phyloP scores from a whole-genome alignment of 2,329 filamentous ascomycete species.

The Periconia sp. region DNA sequence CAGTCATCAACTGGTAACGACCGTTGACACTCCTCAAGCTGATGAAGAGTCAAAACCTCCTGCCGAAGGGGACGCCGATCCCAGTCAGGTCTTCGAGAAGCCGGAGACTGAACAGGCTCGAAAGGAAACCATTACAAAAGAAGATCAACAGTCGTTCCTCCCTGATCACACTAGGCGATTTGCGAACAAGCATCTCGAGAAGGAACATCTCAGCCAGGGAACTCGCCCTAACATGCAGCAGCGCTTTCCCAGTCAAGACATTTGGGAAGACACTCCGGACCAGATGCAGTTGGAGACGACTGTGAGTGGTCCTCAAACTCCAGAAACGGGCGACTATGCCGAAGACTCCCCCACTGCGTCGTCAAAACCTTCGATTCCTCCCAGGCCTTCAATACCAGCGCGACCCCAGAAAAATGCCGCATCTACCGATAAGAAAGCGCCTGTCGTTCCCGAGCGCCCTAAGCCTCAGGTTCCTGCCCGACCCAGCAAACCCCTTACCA shows the following conservation, averaged over 20 bases:
- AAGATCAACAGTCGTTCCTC: slow-evolving; percentile 47
- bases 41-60: slow-evolving; percentile 49
- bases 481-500: slow-evolving; percentile 55
- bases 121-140: slow-evolving; percentile 46
- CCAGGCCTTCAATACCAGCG: slow-evolving; percentile 34
- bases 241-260: slow-evolving; percentile 86
- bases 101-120: slow-evolving; percentile 55
- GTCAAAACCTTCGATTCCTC: slow-evolving; percentile 26
- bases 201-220: slow-evolving; percentile 50
- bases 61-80: slow-evolving; percentile 38
- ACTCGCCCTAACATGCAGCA: slow-evolving; percentile 59
- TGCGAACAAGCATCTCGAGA: slow-evolving; percentile 61
- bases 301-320: slow-evolving; percentile 58
- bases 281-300: slow-evolving; percentile 79
- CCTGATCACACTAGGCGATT: slow-evolving; percentile 55
- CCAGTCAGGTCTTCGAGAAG: slow-evolving; percentile 45
- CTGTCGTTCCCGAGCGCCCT: slow-evolving; percentile 58
- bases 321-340: slow-evolving; percentile 47
- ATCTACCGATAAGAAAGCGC: slow-evolving; percentile 56
- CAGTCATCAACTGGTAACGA: slow-evolving; percentile 74
- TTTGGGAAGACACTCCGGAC: slow-evolving; percentile 93
- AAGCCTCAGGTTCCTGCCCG: slow-evolving; percentile 66
- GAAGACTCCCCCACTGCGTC: slow-evolving; percentile 32
- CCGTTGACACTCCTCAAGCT: slow-evolving; percentile 79
- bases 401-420: slow-evolving; percentile 39